Base-by-base conservation (phyloP, 148 eudicot species). In the Chenopodium formosanum region DNA sequence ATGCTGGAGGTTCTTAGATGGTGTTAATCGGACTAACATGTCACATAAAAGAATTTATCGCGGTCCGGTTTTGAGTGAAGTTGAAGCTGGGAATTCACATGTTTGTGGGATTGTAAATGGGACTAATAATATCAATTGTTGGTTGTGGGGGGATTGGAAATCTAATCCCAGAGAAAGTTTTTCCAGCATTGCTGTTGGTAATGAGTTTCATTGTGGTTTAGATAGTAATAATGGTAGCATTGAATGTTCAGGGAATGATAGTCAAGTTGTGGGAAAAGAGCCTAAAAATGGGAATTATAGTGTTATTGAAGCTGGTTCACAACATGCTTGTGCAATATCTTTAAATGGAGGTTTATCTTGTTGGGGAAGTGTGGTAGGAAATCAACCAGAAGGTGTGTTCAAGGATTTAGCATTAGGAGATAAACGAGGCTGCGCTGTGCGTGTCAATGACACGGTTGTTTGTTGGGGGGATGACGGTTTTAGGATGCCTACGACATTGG, bases 401-500 rank as follows among this genome's bases (percentile, higher is more conserved):
- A 87, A 73, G 50, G 75, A 84, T 4, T 65, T 95, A 78, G 94
- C 98, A 23, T 76, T 93, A 81, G 98, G 94, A 67, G 96, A 91
- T 44, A 75, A 70, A 25, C 79, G 91, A 25, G 77, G 91, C 25
- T 95, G 98, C 64, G 93, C 88, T 10, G 66, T 91, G 10, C 88
- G 93, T 69, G 62, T 23, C 17, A 89, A 87, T 84, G 88, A 85
- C 37, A 90, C 88, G 47, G 91, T 93, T 7, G 75, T 88, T 83
- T 95, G 98, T 84, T 95, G 98, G 98, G 98, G 97, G 25, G 82
- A 78, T 12, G 73, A 29, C 20, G 79, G 77, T 74, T 90, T 90
- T 74, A 29, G 20, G 76, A 46, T 92, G 80, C 96, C 98, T 0
- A 74, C 27, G 1, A 44, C 23, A 27, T 81, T 92, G 84, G 29